Percentiles rank a stretch among this genome's conserved stretches.
Evolutionary conservation across 2,329 filamentous ascomycete genomes (phyloP).

Genomic region (Clarireedia paspali): DNA sequence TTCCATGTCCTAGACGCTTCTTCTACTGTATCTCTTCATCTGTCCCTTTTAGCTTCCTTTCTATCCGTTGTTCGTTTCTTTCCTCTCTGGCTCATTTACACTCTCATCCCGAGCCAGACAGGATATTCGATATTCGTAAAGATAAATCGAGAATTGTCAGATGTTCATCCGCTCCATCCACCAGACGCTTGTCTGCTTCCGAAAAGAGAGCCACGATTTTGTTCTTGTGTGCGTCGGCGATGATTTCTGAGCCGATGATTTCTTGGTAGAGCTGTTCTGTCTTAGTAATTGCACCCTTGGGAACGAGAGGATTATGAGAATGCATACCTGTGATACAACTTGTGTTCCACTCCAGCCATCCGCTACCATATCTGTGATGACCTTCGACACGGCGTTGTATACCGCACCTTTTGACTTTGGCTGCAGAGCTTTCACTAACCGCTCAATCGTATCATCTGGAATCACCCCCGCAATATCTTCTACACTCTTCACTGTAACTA

Average conservation of each 20-base stretch:
- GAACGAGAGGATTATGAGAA: not conserved
- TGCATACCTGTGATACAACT: conserved; percentile 66
- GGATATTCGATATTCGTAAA: conserved; percentile 69
- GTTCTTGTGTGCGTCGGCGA: conserved; percentile 82
- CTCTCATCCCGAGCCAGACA: conserved; percentile 33
- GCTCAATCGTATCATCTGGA: conserved; percentile 63
- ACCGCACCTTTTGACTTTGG: conserved; percentile 55
- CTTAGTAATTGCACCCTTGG: too few relatives aligned
- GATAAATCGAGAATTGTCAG: conserved; percentile 80
- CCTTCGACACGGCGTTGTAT: conserved; percentile 68
- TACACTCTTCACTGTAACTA: conserved; percentile 69
- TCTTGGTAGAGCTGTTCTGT: conserved; percentile 63
- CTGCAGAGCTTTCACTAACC: conserved; percentile 67
- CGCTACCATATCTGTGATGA: conserved; percentile 84
- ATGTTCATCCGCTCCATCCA: conserved; percentile 94
- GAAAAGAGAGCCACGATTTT: conserved; percentile 85
- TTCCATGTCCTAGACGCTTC: not conserved
- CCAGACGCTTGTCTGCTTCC: conserved; percentile 85
- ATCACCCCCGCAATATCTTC: conserved; percentile 97
- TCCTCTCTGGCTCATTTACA: not conserved
- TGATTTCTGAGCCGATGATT: conserved; percentile 75
- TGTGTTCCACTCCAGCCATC: conserved; percentile 96
- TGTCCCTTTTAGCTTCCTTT: too few relatives aligned
- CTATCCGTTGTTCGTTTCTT: not conserved
- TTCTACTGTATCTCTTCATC: not conserved